phyloP scores from a whole-genome alignment of 1,139 yeast genomes.

The Yamadazyma sp. region DNA sequence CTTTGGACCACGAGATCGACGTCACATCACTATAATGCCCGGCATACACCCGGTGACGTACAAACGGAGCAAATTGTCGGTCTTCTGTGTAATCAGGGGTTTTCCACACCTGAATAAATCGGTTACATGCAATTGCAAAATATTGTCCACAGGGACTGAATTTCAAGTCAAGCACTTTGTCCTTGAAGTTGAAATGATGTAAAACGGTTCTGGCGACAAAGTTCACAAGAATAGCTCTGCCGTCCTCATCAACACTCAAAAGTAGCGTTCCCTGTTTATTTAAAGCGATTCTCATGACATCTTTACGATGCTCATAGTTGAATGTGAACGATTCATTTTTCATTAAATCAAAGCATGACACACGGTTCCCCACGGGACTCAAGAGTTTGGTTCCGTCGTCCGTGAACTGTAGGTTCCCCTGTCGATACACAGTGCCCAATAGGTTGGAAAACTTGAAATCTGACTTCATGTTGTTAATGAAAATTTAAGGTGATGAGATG shows the following conservation, averaged over 20 bases:
- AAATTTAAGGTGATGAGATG: conserved; percentile 11
- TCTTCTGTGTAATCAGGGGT: conserved; percentile 76
- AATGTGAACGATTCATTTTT: conserved; percentile 87
- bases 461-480: conserved; percentile 36
- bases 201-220: conserved; percentile 82
- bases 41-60: conserved; percentile 83
- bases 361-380: conserved; percentile 94
- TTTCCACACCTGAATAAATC: conserved; percentile 90
- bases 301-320: conserved; percentile 88
- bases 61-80: conserved; percentile 93
- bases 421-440: conserved; percentile 90
- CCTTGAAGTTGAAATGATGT: conserved; percentile 93
- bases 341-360: conserved; percentile 81
- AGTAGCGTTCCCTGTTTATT: conserved; percentile 80
- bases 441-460: conserved; percentile 73
- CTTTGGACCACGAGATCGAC: conserved; percentile 83
- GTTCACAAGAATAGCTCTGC: conserved; percentile 89
- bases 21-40: conserved; percentile 89
- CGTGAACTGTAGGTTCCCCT: conserved; percentile 86
- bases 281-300: conserved; percentile 74
- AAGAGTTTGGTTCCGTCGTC: conserved; percentile 81
- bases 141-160: conserved; percentile 88
- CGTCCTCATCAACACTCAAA: conserved; percentile 87
- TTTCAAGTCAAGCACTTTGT: conserved; percentile 66
- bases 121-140: conserved; percentile 82